phyloP scores from a whole-genome alignment of 306 rosid species.

The Quercus bicolor region DNA sequence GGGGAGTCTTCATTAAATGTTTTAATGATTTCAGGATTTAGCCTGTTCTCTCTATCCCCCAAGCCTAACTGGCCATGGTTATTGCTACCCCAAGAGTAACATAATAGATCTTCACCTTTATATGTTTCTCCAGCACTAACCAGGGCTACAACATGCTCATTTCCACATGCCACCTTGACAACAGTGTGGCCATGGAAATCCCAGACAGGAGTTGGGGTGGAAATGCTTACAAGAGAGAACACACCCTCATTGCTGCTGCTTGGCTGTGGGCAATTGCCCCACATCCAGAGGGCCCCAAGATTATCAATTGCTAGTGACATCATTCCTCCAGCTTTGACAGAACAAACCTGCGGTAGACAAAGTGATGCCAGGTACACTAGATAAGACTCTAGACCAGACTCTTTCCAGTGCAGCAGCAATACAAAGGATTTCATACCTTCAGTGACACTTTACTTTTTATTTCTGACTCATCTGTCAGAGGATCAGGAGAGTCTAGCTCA shows the following conservation, averaged over 20 bases:
- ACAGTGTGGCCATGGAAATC: slow-evolving; percentile 68
- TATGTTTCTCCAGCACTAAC: slow-evolving; percentile 54
- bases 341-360: slow-evolving; percentile 44
- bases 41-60: slow-evolving; percentile 67
- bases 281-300: slow-evolving; percentile 71
- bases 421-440: slow-evolving; percentile 42
- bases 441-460: slow-evolving; percentile 31
- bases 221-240: slow-evolving; percentile 47
- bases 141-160: slow-evolving; percentile 70
- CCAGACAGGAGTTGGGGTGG: slow-evolving; percentile 69
- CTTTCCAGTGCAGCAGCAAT: background rate
- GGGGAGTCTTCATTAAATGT: slow-evolving; percentile 45
- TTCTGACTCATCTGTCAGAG: slow-evolving; percentile 38
- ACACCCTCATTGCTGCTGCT: slow-evolving; percentile 37
- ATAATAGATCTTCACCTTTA: slow-evolving; percentile 52
- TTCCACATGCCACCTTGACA: slow-evolving; percentile 91
- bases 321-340: slow-evolving; percentile 90
- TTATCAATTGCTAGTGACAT: slow-evolving; percentile 77
- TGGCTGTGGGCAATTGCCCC: slow-evolving; percentile 81
- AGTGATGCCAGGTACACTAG: slow-evolving; percentile 6
- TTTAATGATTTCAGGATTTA: slow-evolving; percentile 53
- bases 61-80: slow-evolving; percentile 79
- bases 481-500: slow-evolving; percentile 37
- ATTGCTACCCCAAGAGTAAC: slow-evolving; percentile 91
- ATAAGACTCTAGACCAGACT: background rate